Evolutionary conservation across 2,329 filamentous ascomycete genomes (phyloP), one percentile per base, ranked within the genome.

Genomic region (Phyllosticta citrichinensis): DNA sequence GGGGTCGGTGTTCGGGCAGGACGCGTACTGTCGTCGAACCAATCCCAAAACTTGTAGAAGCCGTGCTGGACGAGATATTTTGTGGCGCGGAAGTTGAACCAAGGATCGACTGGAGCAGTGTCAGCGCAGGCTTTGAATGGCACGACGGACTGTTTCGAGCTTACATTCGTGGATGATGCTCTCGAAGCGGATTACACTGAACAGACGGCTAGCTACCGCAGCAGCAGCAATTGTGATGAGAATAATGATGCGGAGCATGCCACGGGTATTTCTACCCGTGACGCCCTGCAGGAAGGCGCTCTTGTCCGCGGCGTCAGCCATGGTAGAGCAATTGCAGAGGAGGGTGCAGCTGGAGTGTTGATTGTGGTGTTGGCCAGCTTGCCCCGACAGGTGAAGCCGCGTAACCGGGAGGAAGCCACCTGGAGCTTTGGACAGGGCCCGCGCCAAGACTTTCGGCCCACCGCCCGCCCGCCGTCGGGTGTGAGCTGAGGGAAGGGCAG

Each of bases 161-260:
- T 77, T 75, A 97, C 94, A 99, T 82, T 99, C 94, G 82, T 99
- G 94, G 72, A 99, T 99, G 72, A 99, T 99, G 79, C 91, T 96
- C 79, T 99, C 94, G 74, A 99, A 99, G 68, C 94, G 89, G 77
- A 99, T 97, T 67, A 99, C 94, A 71, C 91, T 97, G 83, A 99
- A 99, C 68, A 99, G 82, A 77, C 94, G 90, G 77, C 92, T 96
- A 67, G 92, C 85, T 72, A 97, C 84, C 67, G 93, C 91, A 64
- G 94, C 92, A 62, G 85, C 91, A 66, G 94, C 94, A 76, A 99
- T 97, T 71, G 93, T 85, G 71, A 81, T 83, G 69, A 99, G 85
- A 78, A 99, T 99, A 71, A 95, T 82, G 68, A 97, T 85, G 73
- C 92, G 87, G 66, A 99, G 81, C 70, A 97, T 78, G 66, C 90